Evolutionary conservation across 176 grass and related monocot genomes (phyloP).

Genomic region (Ampelocalamus luodianensis): DNA sequence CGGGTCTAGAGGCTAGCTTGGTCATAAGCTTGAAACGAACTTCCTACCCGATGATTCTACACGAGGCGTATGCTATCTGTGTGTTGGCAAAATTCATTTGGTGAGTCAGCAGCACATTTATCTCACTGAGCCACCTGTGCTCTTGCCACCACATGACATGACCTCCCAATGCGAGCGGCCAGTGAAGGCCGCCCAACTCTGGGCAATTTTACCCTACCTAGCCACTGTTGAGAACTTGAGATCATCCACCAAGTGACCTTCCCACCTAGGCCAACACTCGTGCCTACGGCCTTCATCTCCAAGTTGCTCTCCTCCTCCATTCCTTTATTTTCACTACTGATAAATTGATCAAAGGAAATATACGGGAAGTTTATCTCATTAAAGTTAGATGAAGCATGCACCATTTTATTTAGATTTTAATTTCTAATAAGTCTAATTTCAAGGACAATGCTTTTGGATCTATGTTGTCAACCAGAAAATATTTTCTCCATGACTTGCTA

Average conservation of each 20-base stretch:
- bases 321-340: constrained; percentile 28
- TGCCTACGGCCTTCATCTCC: not conserved
- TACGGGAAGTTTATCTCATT: not conserved
- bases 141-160: not conserved
- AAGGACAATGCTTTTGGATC: not conserved
- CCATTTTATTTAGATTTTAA: constrained; percentile 12
- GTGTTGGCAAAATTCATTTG: not conserved
- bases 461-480: constrained; percentile 6
- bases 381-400: not conserved
- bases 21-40: constrained; percentile 5
- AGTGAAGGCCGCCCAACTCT: not conserved
- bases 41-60: not conserved
- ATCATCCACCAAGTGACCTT: constrained; percentile 21
- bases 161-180: not conserved
- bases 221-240: not conserved
- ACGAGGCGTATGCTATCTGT: not conserved
- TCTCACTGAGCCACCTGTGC: not conserved
- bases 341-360: not conserved
- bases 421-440: constrained; percentile 7
- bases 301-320: not conserved
- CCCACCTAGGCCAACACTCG: not conserved
- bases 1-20: not conserved
- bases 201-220: not conserved
- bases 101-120: not conserved
- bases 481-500: constrained; percentile 6